phyloP scores from a whole-genome alignment of 148 eudicot genomes.

The Cornus suecica region DNA sequence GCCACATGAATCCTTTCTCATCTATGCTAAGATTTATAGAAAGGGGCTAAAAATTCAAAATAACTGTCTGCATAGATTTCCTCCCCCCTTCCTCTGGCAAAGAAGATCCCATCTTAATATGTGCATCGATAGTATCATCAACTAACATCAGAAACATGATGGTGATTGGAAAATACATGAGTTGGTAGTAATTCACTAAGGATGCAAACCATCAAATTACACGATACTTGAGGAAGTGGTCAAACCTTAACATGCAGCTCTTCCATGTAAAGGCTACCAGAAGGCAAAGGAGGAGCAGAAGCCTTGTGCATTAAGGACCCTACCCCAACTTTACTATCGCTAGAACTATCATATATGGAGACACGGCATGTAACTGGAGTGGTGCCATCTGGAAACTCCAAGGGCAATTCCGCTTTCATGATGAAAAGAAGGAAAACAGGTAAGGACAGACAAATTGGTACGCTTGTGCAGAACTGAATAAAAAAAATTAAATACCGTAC shows the following conservation, averaged over 20 bases:
- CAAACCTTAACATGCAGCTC: conserved; percentile 91
- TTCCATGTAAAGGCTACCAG: conserved; percentile 93
- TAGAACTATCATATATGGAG: conserved; percentile 78
- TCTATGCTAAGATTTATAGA: not conserved
- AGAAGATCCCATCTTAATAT: not conserved
- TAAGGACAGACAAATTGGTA: not conserved
- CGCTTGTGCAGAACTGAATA: not conserved
- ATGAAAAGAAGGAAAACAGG: not conserved
- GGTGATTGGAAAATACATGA: not conserved
- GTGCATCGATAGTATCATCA: not conserved
- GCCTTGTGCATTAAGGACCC: conserved; percentile 85
- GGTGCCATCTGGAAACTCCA: conserved; percentile 98
- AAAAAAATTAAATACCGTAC: conserved; percentile 29
- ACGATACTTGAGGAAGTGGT: conserved; percentile 12
- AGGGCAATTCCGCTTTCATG: conserved; percentile 66
- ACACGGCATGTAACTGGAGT: conserved; percentile 95
- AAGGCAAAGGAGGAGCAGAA: conserved; percentile 66
- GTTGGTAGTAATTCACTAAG: not conserved
- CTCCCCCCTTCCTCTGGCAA: too few species aligned
- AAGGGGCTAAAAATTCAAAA: not conserved
- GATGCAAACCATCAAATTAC: not conserved
- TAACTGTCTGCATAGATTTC: not conserved
- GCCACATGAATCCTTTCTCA: not conserved
- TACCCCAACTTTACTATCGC: conserved; percentile 85
- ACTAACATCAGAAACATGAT: conserved; percentile 1